Base-by-base conservation (phyloP, 108 stramenopile genomes). In the Nitzschia putrida region DNA sequence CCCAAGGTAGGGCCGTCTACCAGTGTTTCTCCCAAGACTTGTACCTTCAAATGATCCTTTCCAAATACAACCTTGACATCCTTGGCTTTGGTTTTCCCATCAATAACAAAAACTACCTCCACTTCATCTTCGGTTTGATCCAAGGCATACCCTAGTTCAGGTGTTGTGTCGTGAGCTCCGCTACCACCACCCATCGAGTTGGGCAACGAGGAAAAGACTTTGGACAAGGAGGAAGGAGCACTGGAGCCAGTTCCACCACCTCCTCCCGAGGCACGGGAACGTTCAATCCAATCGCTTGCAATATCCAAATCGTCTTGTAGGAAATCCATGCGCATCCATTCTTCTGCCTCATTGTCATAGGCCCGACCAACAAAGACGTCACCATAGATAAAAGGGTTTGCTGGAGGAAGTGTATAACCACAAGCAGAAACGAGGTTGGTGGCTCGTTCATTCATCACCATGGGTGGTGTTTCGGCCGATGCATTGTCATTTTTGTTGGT, bases 361-460 rank as follows among this genome's bases (percentile, higher is more conserved):
- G 81, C 88, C 49, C 91, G 56, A 52, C 88, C 86, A 0, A 92
- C 88, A 69, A 92, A 92, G 39, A 80, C 86, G 64, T 92, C 91
- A 8, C 91, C 91, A 50, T 77, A 84, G 2, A 92, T 68, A 0
- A 83, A 86, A 21, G 56, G 23, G 7, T n/a, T 41, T 1, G 39
- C 29, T 7, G 45, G 24, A 12, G 71, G 53, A 39, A 64, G 53
- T n/a, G 53, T 56, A 64, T 92, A 85, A 39, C 91, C 91, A 55
- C 86, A 87, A n/a, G 85, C 81, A 11, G 61, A 55, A 6, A 89
- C 45, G 7, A 92, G 52, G 23, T 74, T 57, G 8, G 86, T 79
- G 9, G 91, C 91, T 20, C 88, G 78, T 37, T 52, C 45, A 71
- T 92, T 92, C 42, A 70, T 64, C 8, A 82, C 63, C 29, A 34